Evolutionary conservation across 345 rosid genomes (phyloP).

Genomic region (Ceriops zippeliana): DNA sequence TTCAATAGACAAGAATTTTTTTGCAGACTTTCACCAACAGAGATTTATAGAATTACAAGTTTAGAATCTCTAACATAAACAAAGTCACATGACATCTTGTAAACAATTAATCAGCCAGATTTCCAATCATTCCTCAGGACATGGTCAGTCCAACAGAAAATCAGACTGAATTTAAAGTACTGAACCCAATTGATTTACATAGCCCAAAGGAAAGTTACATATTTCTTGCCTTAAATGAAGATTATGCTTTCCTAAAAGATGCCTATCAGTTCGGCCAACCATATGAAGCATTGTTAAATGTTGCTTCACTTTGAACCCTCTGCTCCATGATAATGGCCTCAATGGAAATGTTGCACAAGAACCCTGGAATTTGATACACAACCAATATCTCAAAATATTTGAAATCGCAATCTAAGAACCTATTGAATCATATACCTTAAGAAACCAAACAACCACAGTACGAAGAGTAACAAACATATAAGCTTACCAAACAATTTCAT

Average conservation of each 20-base stretch:
- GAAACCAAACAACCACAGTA: neutral
- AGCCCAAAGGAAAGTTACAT: slow-evolving; percentile 1
- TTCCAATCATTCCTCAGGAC: neutral
- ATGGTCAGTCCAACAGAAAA: neutral
- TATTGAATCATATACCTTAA: neutral
- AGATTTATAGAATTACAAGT: slow-evolving; percentile 9
- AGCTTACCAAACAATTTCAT: neutral
- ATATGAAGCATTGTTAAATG: slow-evolving; percentile 37
- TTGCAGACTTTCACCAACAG: neutral
- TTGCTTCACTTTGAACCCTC: slow-evolving; percentile 45
- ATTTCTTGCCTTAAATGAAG: slow-evolving; percentile 47
- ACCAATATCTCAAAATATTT: slow-evolving; percentile 5
- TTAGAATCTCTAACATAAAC: neutral
- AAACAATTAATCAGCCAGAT: neutral
- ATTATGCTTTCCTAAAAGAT: slow-evolving; percentile 35
- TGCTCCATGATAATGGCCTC: slow-evolving; percentile 58
- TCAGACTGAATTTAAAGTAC: slow-evolving; percentile 2
- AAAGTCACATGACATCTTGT: neutral
- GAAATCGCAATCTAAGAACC: slow-evolving; percentile 5
- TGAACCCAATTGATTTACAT: neutral
- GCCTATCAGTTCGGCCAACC: slow-evolving; percentile 45
- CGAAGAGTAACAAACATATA: neutral
- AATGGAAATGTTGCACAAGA: slow-evolving; percentile 53
- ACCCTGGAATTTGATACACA: slow-evolving; percentile 47
- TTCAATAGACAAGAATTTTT: slow-evolving; percentile 9